Evolutionary conservation across 2,329 filamentous ascomycete species (phyloP), one percentile per base, ranked within the genome.

Genomic region (Huntiella moniliformis): DNA sequence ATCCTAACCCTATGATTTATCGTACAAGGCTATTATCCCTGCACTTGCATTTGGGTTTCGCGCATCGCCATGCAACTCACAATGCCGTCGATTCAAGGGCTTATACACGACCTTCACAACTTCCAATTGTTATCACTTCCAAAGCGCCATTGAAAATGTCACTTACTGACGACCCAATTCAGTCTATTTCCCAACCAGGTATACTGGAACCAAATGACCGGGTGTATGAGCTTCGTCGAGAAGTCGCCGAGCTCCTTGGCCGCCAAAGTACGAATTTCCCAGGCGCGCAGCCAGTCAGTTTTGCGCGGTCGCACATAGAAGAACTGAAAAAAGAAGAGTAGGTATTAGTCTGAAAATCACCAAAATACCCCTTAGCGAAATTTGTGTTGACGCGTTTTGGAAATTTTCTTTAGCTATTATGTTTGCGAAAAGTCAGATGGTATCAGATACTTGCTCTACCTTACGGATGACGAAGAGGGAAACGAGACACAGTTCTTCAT

Each of bases 401-500:
- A 46, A 22, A 18, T 8, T 8, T 11, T 16, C 37, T 37, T 44
- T 51, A 81, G 77, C 62, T 98, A 96, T 66, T 98, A 87, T 59
- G 82, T 98, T 52, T 95, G 88, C 67, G 91, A 98, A 63, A 98
- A 98, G 66, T 94, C 88, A 1, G 91, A 98, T 58, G 91, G 91
- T 46, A 84, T 96, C 52, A 78, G 91, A 52, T 95, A 92, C 60
- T 73, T 98, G n/a, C 74, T 98, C 52, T 96, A 92, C 67, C 77
- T 91, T 53, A 85, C 83, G 43, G 61, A 67, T 5, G 79, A 80
- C 57, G 70, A 77, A 37, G 59, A 65, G 4, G 66, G 65, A 45
- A 53, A 58, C 42, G 85, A 92, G 58, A 72, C 79, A 17, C 82
- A 91, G 57, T 95, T 94, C 65, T 71, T 98, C 47, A 94, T 98